A percentile compares a stretch with the other conserved stretches of the same genome.
These are phyloP conservation scores for Fusarium fujikuroi DNA, from an alignment of 2,329 filamentous ascomycete species.

Conservation along the genomic window DNA sequence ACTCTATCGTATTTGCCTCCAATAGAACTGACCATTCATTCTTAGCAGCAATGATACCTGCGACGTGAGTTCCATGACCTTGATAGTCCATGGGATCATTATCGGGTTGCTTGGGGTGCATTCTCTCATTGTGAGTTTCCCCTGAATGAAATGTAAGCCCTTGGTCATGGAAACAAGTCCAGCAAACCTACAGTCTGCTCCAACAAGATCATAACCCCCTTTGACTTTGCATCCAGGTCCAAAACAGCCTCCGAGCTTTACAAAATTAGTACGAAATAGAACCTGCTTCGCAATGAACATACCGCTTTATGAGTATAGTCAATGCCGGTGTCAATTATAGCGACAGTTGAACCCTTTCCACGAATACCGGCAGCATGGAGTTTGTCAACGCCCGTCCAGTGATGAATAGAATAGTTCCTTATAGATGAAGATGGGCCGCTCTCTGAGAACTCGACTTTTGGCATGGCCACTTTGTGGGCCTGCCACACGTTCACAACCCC, in stretches of 20 bases:
- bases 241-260: slow-evolving; percentile 53
- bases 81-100: slow-evolving; percentile 50
- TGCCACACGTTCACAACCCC: slow-evolving; percentile 53
- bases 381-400: slow-evolving; percentile 53
- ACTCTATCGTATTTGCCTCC: neutral
- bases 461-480: slow-evolving; percentile 43
- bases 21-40: slow-evolving; percentile 45
- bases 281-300: neutral
- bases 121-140: slow-evolving; percentile 46
- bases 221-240: slow-evolving; percentile 52
- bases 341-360: slow-evolving; percentile 52
- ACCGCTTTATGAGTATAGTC: slow-evolving; percentile 54
- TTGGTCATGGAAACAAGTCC: neutral
- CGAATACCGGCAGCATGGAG: slow-evolving; percentile 52
- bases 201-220: slow-evolving; percentile 54
- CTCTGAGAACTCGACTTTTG: slow-evolving; percentile 23
- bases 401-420: slow-evolving; percentile 51
- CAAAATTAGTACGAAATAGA: neutral
- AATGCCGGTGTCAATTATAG: slow-evolving; percentile 54
- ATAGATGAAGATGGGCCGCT: slow-evolving; percentile 21
- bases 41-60: slow-evolving; percentile 61
- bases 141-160: slow-evolving; percentile 39
- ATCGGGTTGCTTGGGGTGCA: slow-evolving; percentile 48
- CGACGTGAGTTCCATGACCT: slow-evolving; percentile 55
- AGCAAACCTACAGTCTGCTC: slow-evolving; percentile 45